These are phyloP conservation scores for Teunomyces lycoperdinae DNA, from an alignment of 805 yeast genomes.

Conservation along the genomic window DNA sequence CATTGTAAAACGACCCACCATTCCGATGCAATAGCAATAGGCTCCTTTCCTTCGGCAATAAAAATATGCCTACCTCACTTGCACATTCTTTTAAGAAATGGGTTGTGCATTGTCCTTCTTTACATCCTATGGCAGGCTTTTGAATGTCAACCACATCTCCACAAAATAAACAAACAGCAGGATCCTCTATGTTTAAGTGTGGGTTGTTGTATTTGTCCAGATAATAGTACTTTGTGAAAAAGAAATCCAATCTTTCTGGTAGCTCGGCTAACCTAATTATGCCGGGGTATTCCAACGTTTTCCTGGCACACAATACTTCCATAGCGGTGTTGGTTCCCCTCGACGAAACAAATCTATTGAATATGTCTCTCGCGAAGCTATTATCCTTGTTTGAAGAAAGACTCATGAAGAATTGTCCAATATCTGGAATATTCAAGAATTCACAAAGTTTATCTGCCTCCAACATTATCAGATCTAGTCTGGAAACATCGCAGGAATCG, in stretches of 20 bases:
- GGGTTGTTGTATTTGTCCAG: conserved; percentile 41
- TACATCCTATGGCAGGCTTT: conserved; percentile 49
- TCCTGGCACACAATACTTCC: conserved; percentile 14
- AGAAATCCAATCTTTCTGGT: conserved; percentile 64
- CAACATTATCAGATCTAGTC: conserved; percentile 17
- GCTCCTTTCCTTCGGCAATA: conserved; percentile 67
- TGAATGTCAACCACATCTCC: conserved; percentile 70
- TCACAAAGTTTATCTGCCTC: conserved; percentile 57
- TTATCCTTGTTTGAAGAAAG: neutral
- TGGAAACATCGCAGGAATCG: conserved; percentile 20
- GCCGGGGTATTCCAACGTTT: conserved; percentile 60
- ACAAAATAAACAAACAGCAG: conserved; percentile 86
- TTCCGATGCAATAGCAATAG: conserved; percentile 63
- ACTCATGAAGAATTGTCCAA: conserved; percentile 17
- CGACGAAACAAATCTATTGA: conserved; percentile 19
- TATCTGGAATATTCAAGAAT: conserved; percentile 46
- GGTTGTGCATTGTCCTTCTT: conserved; percentile 74
- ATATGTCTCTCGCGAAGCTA: conserved; percentile 24
- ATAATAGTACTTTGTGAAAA: conserved; percentile 60
- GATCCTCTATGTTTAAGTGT: conserved; percentile 50
- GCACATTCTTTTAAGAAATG: conserved; percentile 66
- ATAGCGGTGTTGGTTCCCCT: conserved; percentile 2
- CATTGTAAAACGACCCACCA: conserved; percentile 78
- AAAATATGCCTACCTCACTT: conserved; percentile 65
- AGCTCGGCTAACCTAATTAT: conserved; percentile 56